Evolutionary conservation across 2,329 filamentous ascomycete genomes (phyloP).

Genomic region (Aspergillus sp.): DNA sequence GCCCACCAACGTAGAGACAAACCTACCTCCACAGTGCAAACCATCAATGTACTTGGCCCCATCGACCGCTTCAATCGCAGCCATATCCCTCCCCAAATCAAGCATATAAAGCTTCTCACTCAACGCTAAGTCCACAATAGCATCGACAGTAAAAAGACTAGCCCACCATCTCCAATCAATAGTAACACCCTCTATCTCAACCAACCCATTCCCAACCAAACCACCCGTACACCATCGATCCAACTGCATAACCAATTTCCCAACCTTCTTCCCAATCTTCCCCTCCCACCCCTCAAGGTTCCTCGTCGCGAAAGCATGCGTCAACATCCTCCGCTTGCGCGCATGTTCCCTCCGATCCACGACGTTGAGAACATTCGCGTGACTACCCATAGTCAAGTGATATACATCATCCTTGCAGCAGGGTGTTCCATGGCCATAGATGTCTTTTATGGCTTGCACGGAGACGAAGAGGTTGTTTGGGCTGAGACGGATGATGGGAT

Average conservation of each 20-base stretch:
- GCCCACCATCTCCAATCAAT: slow-evolving; percentile 46
- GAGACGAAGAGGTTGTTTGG: slow-evolving; percentile 11
- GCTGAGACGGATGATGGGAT: slow-evolving; percentile 37
- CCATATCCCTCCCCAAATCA: slow-evolving; percentile 40
- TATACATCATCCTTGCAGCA: slow-evolving; percentile 32
- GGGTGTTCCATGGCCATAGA: slow-evolving; percentile 32
- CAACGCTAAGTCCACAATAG: slow-evolving; percentile 49
- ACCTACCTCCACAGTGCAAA: slow-evolving; percentile 40
- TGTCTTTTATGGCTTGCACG: slow-evolving; percentile 22
- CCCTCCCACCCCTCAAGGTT: slow-evolving; percentile 37
- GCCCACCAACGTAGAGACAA: slow-evolving; percentile 35
- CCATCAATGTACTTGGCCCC: slow-evolving; percentile 43
- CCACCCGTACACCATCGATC: slow-evolving; percentile 39
- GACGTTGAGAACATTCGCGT: slow-evolving; percentile 32
- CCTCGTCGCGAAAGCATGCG: slow-evolving; percentile 34
- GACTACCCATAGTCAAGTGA: slow-evolving; percentile 20
- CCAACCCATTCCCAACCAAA: slow-evolving; percentile 10
- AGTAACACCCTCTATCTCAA: slow-evolving; percentile 33
- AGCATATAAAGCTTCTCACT: slow-evolving; percentile 43
- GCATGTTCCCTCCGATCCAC: slow-evolving; percentile 33
- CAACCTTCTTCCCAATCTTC: slow-evolving; percentile 45
- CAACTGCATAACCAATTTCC: slow-evolving; percentile 35
- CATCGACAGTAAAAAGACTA: slow-evolving; percentile 50
- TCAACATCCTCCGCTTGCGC: slow-evolving; percentile 33
- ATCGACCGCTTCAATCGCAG: slow-evolving; percentile 35